phyloP scores from a whole-genome alignment of 2,329 filamentous ascomycete species.

The Penicillium aurantiogriseum region DNA sequence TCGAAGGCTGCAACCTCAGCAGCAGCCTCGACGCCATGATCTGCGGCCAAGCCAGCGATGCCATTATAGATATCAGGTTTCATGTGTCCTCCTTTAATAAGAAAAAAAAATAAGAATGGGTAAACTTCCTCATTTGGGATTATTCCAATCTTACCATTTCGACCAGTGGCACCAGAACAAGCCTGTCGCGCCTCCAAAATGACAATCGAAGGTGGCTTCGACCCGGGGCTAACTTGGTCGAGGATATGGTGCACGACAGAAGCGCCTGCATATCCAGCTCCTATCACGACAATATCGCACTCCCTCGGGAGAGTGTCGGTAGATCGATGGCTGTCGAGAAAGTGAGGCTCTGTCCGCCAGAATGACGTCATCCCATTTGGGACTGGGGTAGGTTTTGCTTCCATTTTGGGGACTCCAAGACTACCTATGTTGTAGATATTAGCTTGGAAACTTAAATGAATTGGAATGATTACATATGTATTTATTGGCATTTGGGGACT shows the following conservation, averaged over 20 bases:
- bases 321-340: slow-evolving; percentile 44
- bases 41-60: slow-evolving; percentile 31
- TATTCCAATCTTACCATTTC: slow-evolving; percentile 35
- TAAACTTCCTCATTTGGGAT: neutral
- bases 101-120: neutral
- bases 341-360: slow-evolving; percentile 44
- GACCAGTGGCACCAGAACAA: slow-evolving; percentile 45
- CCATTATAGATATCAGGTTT: slow-evolving; percentile 45
- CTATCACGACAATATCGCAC: slow-evolving; percentile 48
- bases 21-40: slow-evolving; percentile 38
- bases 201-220: slow-evolving; percentile 31
- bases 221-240: slow-evolving; percentile 15
- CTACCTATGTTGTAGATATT: neutral
- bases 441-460: neutral
- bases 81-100: slow-evolving; percentile 39
- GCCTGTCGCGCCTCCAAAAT: slow-evolving; percentile 43
- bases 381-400: slow-evolving; percentile 18
- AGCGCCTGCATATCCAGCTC: slow-evolving; percentile 47
- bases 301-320: slow-evolving; percentile 38
- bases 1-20: slow-evolving; percentile 44
- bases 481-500: neutral
- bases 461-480: neutral
- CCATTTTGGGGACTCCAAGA: slow-evolving; percentile 10
- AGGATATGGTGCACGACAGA: slow-evolving; percentile 45
- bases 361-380: slow-evolving; percentile 36